Evolutionary conservation across 164 flowering plant species (phyloP).

Genomic region (Umbilicus rupestris): DNA sequence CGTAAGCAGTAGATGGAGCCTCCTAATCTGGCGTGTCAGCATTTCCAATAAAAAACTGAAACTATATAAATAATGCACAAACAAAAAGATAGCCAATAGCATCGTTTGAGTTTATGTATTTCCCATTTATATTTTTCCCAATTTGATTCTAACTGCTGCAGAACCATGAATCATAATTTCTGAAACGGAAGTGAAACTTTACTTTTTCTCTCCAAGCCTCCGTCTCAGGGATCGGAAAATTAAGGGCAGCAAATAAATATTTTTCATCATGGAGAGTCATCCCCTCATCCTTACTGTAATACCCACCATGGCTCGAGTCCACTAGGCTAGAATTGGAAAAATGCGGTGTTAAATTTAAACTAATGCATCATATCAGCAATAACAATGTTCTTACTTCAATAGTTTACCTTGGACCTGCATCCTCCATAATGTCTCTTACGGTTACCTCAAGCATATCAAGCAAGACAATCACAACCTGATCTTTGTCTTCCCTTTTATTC

Average conservation of each 20-base stretch:
- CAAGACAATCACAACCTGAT: slow-evolving; percentile 66
- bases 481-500: slow-evolving; percentile 52
- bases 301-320: slow-evolving; percentile 68
- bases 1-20: slow-evolving; percentile 33
- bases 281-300: slow-evolving; percentile 37
- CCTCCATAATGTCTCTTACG: slow-evolving; percentile 82
- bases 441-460: slow-evolving; percentile 89
- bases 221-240: slow-evolving; percentile 49
- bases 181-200: slow-evolving; percentile 5
- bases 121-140: not conserved
- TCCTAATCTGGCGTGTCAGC: slow-evolving; percentile 19
- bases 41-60: not conserved
- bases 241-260: slow-evolving; percentile 59
- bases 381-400: not conserved
- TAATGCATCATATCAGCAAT: not conserved
- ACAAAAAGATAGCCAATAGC: not conserved
- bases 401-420: slow-evolving; percentile 41
- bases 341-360: not conserved
- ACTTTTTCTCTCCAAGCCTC: slow-evolving; percentile 92
- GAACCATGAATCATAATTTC: not conserved
- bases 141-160: not conserved
- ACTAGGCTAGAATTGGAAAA: slow-evolving; percentile 30
- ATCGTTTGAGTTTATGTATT: not conserved
- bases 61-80: not conserved
- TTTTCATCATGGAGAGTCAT: slow-evolving; percentile 39